Evolutionary conservation across 1,284 basidiomycete species (phyloP).

Genomic region (Fistulinella staudtii): DNA sequence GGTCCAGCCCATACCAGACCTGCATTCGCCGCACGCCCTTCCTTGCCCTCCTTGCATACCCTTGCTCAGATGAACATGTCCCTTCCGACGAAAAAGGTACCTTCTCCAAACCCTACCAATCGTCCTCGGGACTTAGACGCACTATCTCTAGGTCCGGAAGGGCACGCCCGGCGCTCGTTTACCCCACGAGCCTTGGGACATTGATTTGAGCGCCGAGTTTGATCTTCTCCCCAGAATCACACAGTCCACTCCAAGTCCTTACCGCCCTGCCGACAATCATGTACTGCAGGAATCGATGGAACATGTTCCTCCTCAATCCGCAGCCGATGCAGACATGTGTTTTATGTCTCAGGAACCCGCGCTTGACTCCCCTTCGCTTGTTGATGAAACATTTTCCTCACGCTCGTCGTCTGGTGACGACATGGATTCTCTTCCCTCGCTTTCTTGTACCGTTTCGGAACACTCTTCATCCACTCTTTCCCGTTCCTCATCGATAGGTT

Average conservation of each 20-base stretch:
- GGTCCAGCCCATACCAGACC: constrained; percentile 56
- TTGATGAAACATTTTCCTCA: constrained; percentile 22
- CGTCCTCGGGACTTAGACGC: constrained; percentile 3
- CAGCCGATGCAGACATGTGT: constrained; percentile 7
- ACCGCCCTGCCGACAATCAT: no score
- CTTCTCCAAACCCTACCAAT: constrained; percentile 11
- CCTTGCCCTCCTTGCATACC: constrained; percentile 59
- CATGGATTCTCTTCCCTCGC: constrained; percentile 32
- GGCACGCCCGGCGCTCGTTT: constrained; percentile 57
- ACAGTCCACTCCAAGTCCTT: background rate
- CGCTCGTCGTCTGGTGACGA: constrained; percentile 26
- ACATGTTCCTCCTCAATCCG: no score
- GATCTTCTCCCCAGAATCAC: constrained; percentile 2
- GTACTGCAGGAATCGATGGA: no score
- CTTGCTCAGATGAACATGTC: constrained; percentile 55
- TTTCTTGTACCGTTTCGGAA: constrained; percentile 28
- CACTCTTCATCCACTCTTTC: constrained; percentile 32
- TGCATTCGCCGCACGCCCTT: constrained; percentile 57
- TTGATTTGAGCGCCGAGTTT: constrained; percentile 17
- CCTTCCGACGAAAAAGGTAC: constrained; percentile 50
- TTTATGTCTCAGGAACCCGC: constrained; percentile 10
- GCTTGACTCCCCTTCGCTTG: constrained; percentile 6
- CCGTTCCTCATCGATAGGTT: constrained; percentile 26
- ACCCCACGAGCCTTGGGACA: constrained; percentile 59
- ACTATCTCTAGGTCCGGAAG: constrained; percentile 44